A percentile compares a stretch with the other conserved stretches of the same genome.
phyloP scores from a whole-genome alignment of 768 basidiomycete genomes.

The Chlorophyllum brunneum region DNA sequence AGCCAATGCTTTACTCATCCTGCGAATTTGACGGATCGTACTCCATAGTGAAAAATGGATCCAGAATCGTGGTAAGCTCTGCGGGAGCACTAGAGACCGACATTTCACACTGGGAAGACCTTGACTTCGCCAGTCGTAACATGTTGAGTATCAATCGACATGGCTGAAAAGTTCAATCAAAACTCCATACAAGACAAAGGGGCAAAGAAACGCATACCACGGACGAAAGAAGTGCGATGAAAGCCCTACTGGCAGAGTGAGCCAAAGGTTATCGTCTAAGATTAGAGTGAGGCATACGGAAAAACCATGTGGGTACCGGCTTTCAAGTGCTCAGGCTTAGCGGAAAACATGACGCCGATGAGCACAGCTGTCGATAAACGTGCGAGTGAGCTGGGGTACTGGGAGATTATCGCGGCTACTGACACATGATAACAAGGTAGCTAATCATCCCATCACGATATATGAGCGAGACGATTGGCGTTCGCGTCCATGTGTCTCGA shows the following conservation, averaged over 20 bases:
- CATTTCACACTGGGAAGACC: background rate
- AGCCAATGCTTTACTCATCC: background rate
- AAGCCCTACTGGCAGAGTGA: background rate
- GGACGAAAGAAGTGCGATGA: conserved; percentile 14
- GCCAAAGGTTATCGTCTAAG: background rate
- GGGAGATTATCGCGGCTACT: background rate
- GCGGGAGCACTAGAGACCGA: background rate
- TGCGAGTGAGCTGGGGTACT: background rate
- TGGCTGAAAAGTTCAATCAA: conserved; percentile 2
- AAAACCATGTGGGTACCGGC: conserved; percentile 18
- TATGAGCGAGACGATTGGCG: conserved; percentile 15
- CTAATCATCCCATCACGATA: conserved; percentile 12
- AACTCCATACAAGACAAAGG: background rate
- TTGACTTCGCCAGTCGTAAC: conserved; percentile 11
- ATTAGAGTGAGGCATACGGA: conserved; percentile 12
- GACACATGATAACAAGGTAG: background rate
- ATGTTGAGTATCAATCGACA: conserved; percentile 17
- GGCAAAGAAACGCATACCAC: conserved; percentile 2
- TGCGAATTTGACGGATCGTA: background rate
- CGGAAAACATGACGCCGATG: conserved; percentile 15
- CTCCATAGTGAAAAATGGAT: background rate
- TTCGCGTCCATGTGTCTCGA: conserved; percentile 14
- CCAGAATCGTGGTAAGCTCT: background rate
- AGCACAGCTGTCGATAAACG: conserved; percentile 7
- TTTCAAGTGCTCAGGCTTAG: conserved; percentile 15